A percentile compares a stretch with the other conserved stretches of the same genome.
These are phyloP conservation scores for Stellera chamaejasme DNA, from an alignment of 345 rosid species.

Conservation along the genomic window DNA sequence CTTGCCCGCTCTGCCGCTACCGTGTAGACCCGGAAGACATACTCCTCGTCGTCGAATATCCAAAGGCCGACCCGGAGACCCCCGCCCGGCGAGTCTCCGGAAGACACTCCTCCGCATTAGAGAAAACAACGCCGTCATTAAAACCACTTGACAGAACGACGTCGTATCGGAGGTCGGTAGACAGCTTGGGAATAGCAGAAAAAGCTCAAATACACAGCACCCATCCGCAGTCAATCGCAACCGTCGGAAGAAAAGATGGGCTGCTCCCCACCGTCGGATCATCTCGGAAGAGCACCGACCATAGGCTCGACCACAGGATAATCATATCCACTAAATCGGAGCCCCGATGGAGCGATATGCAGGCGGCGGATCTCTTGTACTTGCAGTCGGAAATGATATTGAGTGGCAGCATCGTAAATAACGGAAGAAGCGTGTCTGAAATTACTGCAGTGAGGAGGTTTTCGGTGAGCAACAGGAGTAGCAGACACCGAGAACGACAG, in stretches of 20 bases:
- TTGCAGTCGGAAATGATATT: conserved; percentile 72
- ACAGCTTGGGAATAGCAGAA: conserved; percentile 22
- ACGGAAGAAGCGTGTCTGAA: conserved; percentile 72
- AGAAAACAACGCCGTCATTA: conserved; percentile 9
- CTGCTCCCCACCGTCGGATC: no score
- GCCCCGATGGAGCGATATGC: conserved; percentile 77
- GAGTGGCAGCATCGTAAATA: conserved; percentile 48
- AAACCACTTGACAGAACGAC: conserved; percentile 6
- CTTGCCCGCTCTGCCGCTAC: conserved; percentile 90
- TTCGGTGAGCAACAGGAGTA: conserved; percentile 24
- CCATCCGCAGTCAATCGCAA: conserved; percentile 28
- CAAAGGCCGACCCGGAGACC: conserved; percentile 6
- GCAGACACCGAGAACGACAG: conserved; percentile 25
- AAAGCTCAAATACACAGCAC: conserved; percentile 45
- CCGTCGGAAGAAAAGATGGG: not conserved
- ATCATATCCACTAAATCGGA: conserved; percentile 35
- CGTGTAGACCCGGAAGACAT: conserved; percentile 91
- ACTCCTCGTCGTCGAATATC: conserved; percentile 38
- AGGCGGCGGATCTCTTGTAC: conserved; percentile 62
- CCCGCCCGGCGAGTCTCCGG: conserved; percentile 45
- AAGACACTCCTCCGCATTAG: conserved; percentile 71
- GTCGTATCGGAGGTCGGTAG: conserved; percentile 47
- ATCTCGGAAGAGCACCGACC: conserved; percentile 17
- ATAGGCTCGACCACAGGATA: conserved; percentile 66
- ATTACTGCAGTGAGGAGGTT: conserved; percentile 58